Evolutionary conservation across 2,329 filamentous ascomycete genomes (phyloP), one percentile per base, ranked within the genome.

Genomic region (Talaromyces sp.): DNA sequence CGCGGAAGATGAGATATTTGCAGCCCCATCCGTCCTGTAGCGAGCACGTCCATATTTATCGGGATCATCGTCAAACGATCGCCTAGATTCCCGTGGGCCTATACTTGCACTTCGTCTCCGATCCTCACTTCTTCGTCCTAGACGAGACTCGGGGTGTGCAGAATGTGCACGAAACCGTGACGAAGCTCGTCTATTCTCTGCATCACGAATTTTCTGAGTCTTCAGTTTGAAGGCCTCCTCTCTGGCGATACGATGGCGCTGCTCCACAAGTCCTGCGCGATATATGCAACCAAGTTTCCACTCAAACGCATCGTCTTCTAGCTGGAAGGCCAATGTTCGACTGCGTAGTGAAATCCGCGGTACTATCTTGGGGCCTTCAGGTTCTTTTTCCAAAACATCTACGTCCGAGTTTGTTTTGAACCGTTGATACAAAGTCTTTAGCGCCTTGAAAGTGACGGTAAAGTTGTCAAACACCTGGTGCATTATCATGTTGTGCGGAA

Each of bases 211-310:
- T 72, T 90, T 93, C 75, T 93, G 96, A 14, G 90, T 85, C 76
- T 99, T 99, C 66, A 96, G 82, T 14, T 88, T 83, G 77, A 96
- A 98, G 0, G 94, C 94, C 69, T 96, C 92, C 75, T 97, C 92
- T 50, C 95, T 88, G 4, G 94, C 93, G 63, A 96, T 81, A 22
- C 95, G 87, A 76, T 98, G 95, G 74, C 90, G 89, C 77, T 98
- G 94, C 76, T 99, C 95, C 63, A 93, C 82, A 22, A 94, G 84
- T 0, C 96, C 95, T 54, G 92, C 87, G 37, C 94, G 88, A 76
- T 98, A 99, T 60, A 99, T 99, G 73, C 93, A 88, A 16, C 93
- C 92, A 10, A 99, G 82, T 75, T 97, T 98, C 91, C 93, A 99
- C 76, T 99, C 95, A 72, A 99, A 99, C 0, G 92, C 90, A 59